Conservation (phyloP, 352 stramenopile genomes). For the Globisporangium okanoganense region DNA sequence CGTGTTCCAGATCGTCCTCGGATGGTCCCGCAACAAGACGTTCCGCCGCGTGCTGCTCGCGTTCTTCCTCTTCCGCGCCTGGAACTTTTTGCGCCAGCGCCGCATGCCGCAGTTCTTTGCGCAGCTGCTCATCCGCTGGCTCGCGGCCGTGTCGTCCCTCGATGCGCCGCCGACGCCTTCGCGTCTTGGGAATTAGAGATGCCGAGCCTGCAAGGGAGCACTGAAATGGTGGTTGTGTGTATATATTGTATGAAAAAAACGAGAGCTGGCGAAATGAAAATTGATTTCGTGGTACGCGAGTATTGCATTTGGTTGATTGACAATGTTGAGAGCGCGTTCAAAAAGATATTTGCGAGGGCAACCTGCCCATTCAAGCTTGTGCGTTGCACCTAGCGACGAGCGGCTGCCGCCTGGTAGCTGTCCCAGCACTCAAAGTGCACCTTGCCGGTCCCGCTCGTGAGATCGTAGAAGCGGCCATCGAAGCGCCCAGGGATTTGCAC, state of each 20-base stretch:
- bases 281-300: neutral
- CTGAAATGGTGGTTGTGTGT: neutral
- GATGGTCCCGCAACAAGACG: conserved; percentile 44
- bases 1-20: conserved; percentile 29
- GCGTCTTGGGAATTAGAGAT: conserved; percentile 6
- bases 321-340: neutral
- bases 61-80: conserved; percentile 41
- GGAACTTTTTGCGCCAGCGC: conserved; percentile 44
- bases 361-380: neutral
- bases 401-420: conserved; percentile 37
- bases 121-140: conserved; percentile 54
- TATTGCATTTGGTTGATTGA: neutral
- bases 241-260: neutral
- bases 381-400: neutral
- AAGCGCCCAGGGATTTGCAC: conserved; percentile 69
- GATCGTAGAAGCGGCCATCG: conserved; percentile 82
- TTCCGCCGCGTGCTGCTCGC: conserved; percentile 52
- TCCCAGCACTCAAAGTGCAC: conserved; percentile 88
- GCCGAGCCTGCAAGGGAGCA: neutral
- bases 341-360: neutral
- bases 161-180: conserved; percentile 18
- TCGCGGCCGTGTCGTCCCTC: conserved; percentile 50
- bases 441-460: conserved; percentile 69
- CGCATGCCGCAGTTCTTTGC: conserved; percentile 55
- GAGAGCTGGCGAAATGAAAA: neutral